Conservation (phyloP, 768 basidiomycete species). For the Russula ochroleuca region DNA sequence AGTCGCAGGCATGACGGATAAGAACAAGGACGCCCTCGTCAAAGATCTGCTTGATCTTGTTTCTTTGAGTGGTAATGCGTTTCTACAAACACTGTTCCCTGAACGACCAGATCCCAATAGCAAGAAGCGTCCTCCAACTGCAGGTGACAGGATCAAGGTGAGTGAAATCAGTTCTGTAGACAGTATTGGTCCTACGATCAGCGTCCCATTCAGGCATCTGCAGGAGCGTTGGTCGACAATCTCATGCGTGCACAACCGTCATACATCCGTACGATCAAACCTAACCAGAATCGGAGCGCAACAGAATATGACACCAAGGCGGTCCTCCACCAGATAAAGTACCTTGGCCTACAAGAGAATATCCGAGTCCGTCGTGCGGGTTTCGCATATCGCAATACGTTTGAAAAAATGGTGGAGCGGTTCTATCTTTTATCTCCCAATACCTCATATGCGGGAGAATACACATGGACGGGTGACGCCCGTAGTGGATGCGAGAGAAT, state of each 20-base stretch:
- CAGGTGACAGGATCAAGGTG: slow-evolving; percentile 96
- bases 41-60: slow-evolving; percentile 93
- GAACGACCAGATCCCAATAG: slow-evolving; percentile 93
- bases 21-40: slow-evolving; percentile 96
- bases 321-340: slow-evolving; percentile 98
- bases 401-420: slow-evolving; percentile 98
- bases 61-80: slow-evolving; percentile 71
- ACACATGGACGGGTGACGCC: slow-evolving; percentile 90
- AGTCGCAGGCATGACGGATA: slow-evolving; percentile 97
- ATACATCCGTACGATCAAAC: slow-evolving; percentile 99
- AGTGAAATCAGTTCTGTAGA: slow-evolving; percentile 16
- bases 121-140: slow-evolving; percentile 97
- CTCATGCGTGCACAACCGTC: slow-evolving; percentile 96
- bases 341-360: slow-evolving; percentile 97
- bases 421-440: slow-evolving; percentile 94
- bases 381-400: slow-evolving; percentile 97
- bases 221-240: slow-evolving; percentile 93
- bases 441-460: slow-evolving; percentile 98
- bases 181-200: slow-evolving; percentile 3
- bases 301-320: slow-evolving; percentile 93
- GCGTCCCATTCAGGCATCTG: slow-evolving; percentile 58
- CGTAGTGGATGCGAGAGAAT: slow-evolving; percentile 91
- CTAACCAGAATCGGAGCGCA: slow-evolving; percentile 91
- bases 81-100: slow-evolving; percentile 85
- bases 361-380: slow-evolving; percentile 96